Conservation (phyloP, 306 rosid genomes). For the Acacia confusa region DNA sequence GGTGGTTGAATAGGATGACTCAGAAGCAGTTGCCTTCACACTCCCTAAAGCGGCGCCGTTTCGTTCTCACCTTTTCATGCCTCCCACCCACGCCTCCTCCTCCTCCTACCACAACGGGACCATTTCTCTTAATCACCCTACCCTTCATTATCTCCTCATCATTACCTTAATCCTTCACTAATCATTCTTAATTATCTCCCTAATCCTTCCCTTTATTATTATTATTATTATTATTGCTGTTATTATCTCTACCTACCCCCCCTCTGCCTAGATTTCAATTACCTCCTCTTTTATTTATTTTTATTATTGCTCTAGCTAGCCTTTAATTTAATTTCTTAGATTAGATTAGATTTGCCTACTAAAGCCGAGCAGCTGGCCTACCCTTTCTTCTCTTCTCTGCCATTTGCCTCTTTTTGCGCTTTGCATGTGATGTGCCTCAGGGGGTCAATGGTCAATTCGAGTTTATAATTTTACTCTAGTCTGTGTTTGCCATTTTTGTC, state of each 20-base stretch:
- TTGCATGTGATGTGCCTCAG: neutral
- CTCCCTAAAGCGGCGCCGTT: slow-evolving; percentile 16
- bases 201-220: neutral
- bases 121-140: neutral
- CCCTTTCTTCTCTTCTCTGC: neutral
- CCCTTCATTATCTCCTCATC: neutral
- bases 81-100: neutral
- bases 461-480: no score
- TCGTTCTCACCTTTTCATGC: neutral
- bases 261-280: neutral
- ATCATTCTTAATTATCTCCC: neutral
- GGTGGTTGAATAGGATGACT: neutral
- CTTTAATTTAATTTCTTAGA: neutral
- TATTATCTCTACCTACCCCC: neutral
- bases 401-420: neutral
- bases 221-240: neutral
- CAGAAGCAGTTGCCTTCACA: neutral
- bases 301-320: no score
- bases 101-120: neutral
- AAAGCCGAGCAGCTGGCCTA: neutral
- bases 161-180: neutral
- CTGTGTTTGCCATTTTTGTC: no score
- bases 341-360: neutral
- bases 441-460: neutral
- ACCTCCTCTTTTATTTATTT: neutral